These are phyloP conservation scores for Kwoniella shandongensis DNA, from an alignment of 768 basidiomycete species.

Conservation along the genomic window DNA sequence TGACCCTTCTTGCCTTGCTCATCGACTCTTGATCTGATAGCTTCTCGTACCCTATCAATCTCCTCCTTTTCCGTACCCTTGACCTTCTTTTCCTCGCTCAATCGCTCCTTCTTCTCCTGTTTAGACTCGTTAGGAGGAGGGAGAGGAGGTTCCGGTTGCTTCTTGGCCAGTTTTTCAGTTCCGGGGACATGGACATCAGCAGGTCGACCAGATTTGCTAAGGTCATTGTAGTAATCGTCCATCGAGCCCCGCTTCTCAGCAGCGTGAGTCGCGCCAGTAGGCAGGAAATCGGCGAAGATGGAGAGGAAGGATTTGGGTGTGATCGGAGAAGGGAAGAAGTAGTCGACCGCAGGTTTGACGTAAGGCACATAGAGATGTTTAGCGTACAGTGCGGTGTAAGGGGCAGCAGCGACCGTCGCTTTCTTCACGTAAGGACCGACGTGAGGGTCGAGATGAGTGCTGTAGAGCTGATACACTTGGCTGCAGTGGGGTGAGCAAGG, in stretches of 20 bases:
- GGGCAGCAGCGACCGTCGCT: conserved; percentile 14
- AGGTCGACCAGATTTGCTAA: conserved; percentile 27
- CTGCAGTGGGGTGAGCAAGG: conserved; percentile 15
- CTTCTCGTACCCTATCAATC: conserved; percentile 25
- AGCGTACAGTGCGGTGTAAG: conserved; percentile 29
- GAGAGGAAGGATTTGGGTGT: conserved; percentile 34
- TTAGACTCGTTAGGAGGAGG: conserved; percentile 5
- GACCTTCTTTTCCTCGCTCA: conserved; percentile 8
- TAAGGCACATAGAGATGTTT: conserved; percentile 40
- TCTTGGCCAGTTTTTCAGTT: conserved; percentile 15
- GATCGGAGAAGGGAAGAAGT: conserved; percentile 27
- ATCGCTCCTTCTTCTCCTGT: conserved; percentile 9
- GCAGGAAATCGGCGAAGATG: conserved; percentile 43
- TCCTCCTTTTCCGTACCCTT: conserved; percentile 18
- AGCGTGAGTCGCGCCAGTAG: conserved; percentile 16
- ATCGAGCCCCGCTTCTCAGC: conserved; percentile 32
- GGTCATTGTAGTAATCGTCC: conserved; percentile 30
- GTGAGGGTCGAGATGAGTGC: conserved; percentile 39
- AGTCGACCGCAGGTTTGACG: conserved; percentile 30
- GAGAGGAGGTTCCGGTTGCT: conserved; percentile 3
- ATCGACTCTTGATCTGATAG: conserved; percentile 25
- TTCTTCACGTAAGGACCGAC: conserved; percentile 37
- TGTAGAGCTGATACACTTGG: conserved; percentile 29
- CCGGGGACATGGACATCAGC: conserved; percentile 24
- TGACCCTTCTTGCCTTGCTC: conserved; percentile 31